These are phyloP conservation scores for Exophiala aquamarina DNA, from an alignment of 2,329 filamentous ascomycete species.

Conservation along the genomic window DNA sequence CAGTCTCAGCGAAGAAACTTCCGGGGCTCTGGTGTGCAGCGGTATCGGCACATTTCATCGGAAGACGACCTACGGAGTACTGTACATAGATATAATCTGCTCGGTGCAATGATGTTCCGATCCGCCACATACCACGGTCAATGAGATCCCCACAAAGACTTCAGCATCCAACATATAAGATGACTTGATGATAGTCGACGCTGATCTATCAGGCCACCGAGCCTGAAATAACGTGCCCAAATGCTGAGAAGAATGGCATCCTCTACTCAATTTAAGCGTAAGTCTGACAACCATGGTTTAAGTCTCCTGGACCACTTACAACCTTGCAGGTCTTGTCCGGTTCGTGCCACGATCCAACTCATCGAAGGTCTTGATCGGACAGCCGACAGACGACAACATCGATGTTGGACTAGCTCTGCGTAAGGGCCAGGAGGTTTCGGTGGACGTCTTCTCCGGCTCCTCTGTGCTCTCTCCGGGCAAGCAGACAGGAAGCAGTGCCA, in stretches of 20 bases:
- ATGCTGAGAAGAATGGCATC: constrained; percentile 14
- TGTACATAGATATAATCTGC: too few species aligned
- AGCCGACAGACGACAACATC: constrained; percentile 51
- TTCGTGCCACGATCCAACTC: constrained; percentile 56
- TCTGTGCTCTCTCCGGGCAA: constrained; percentile 58
- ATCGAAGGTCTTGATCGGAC: constrained; percentile 54
- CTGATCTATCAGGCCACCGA: constrained; percentile 9
- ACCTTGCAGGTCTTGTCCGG: constrained; percentile 59
- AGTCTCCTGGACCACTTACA: too few species aligned
- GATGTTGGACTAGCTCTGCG: constrained; percentile 60
- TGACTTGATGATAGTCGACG: too few species aligned
- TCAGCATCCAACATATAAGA: too few species aligned
- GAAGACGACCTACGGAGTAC: too few species aligned
- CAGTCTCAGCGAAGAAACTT: background rate
- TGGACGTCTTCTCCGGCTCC: constrained; percentile 57
- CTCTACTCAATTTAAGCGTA: constrained; percentile 14
- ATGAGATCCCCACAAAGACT: background rate
- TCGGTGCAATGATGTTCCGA: too few species aligned
- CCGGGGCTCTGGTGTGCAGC: too few species aligned
- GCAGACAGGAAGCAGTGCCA: constrained; percentile 50
- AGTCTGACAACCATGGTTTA: too few species aligned
- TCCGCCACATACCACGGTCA: background rate
- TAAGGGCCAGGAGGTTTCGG: constrained; percentile 56
- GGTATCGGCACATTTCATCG: too few species aligned
- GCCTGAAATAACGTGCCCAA: too few species aligned